Percentiles rank a stretch among this genome's conserved stretches.
These are phyloP conservation scores for Xanthoparmelia taractica DNA, from an alignment of 495 filamentous ascomycete genomes.

Conservation along the genomic window DNA sequence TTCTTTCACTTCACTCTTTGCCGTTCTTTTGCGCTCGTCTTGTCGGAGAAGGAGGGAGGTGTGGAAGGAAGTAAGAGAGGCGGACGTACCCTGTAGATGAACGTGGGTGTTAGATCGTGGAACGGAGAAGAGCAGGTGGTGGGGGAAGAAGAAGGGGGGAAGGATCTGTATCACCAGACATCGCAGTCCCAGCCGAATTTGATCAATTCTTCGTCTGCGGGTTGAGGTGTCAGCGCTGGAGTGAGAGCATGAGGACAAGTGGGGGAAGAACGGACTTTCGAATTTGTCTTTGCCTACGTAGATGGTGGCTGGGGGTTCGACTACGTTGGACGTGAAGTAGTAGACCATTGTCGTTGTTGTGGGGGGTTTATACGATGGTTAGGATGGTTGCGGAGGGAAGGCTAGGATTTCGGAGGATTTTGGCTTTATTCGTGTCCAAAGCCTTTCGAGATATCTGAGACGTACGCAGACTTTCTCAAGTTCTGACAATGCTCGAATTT, in stretches of 20 bases:
- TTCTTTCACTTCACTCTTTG: background rate
- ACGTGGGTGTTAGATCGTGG: background rate
- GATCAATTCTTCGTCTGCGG: constrained; percentile 88
- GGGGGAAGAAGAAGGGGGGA: too few species aligned
- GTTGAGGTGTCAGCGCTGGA: background rate
- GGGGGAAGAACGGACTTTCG: constrained; percentile 61
- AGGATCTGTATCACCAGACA: constrained; percentile 60
- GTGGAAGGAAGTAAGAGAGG: too few species aligned
- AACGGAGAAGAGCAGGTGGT: too few species aligned
- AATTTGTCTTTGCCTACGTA: constrained; percentile 99
- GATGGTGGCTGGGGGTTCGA: constrained; percentile 69
- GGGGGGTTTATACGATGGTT: background rate
- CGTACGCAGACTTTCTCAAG: too few species aligned
- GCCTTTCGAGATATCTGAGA: too few species aligned
- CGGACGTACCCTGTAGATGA: constrained; percentile 21
- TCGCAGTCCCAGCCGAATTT: constrained; percentile 88
- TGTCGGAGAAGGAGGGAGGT: background rate
- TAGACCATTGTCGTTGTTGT: constrained; percentile 63
- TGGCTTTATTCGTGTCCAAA: too few species aligned
- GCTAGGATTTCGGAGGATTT: too few species aligned
- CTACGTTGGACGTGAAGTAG: constrained; percentile 83
- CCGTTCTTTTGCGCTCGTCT: background rate
- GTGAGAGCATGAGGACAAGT: too few species aligned
- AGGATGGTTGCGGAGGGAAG: background rate
- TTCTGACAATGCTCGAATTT: background rate